Conservation (phyloP, 1,139 yeast species). For the Scheffersomyces illinoinensis region DNA sequence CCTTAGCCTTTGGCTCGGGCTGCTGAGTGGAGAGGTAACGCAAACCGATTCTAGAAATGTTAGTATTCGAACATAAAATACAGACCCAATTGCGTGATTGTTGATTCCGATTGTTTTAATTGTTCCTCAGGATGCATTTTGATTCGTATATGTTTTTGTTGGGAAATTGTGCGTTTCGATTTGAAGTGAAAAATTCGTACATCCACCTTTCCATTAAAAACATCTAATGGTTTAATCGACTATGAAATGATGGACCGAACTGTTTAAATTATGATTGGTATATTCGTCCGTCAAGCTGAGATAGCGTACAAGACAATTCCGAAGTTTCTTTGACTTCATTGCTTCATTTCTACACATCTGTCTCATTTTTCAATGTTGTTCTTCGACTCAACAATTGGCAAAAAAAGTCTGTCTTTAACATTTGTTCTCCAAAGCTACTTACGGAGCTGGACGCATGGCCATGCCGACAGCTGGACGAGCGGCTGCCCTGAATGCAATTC, state of each 20-base stretch:
- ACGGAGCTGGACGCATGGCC: constrained; percentile 50
- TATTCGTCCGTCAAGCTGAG: background rate
- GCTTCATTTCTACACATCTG: background rate
- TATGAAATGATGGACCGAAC: no score
- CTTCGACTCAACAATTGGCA: background rate
- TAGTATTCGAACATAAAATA: constrained; percentile 15
- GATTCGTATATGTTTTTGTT: no score
- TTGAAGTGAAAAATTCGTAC: no score
- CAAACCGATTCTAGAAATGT: constrained; percentile 50
- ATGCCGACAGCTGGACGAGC: constrained; percentile 39
- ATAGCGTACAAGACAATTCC: background rate
- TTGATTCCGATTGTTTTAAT: background rate
- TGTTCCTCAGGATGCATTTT: no score
- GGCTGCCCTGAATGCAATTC: constrained; percentile 46
- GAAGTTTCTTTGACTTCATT: background rate
- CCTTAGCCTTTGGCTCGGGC: constrained; percentile 87
- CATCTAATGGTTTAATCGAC: no score
- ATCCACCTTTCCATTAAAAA: no score
- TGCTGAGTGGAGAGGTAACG: constrained; percentile 63
- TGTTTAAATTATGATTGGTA: background rate
- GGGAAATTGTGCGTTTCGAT: no score
- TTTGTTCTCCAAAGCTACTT: constrained; percentile 23
- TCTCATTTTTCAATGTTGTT: background rate
- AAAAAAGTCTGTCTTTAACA: background rate
- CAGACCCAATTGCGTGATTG: background rate